Evolutionary conservation across 768 basidiomycete species (phyloP).

Genomic region (Leccinum subtestaceum): DNA sequence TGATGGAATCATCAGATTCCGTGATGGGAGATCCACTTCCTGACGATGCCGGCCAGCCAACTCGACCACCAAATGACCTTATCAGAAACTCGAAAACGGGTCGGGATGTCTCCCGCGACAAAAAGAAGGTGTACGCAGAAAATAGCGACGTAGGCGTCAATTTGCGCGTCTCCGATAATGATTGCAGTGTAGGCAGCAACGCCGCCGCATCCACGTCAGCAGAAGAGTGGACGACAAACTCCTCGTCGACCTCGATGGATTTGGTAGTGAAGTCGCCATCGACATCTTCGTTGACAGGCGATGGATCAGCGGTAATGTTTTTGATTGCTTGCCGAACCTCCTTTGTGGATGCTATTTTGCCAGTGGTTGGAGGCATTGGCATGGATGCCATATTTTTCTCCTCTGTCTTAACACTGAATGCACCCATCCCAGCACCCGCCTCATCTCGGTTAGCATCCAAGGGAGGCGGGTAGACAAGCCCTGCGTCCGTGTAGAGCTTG

Average conservation of each 20-base stretch:
- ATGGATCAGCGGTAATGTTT: conserved; percentile 34
- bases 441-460: conserved; percentile 83
- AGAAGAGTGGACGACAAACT: conserved; percentile 65
- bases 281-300: conserved; percentile 33
- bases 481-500: conserved; percentile 95
- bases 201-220: conserved; percentile 44
- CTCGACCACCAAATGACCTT: conserved; percentile 85
- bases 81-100: conserved; percentile 93
- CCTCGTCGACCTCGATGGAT: conserved; percentile 48
- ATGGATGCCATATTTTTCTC: conserved; percentile 22
- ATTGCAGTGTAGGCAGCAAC: conserved; percentile 65
- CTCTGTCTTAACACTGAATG: conserved; percentile 70
- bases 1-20: conserved; percentile 80
- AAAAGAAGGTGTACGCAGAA: conserved; percentile 83
- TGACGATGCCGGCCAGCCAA: conserved; percentile 84
- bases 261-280: conserved; percentile 36
- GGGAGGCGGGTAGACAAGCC: conserved; percentile 93
- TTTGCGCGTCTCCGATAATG: conserved; percentile 58
- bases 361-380: conserved; percentile 14
- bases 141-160: conserved; percentile 66
- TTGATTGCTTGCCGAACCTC: conserved; percentile 51
- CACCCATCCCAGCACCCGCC: conserved; percentile 81
- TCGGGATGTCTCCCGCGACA: conserved; percentile 90
- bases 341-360: conserved; percentile 50
- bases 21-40: conserved; percentile 79